Base-by-base conservation (phyloP, 495 filamentous ascomycete genomes). In the Aspergillus diversus region DNA sequence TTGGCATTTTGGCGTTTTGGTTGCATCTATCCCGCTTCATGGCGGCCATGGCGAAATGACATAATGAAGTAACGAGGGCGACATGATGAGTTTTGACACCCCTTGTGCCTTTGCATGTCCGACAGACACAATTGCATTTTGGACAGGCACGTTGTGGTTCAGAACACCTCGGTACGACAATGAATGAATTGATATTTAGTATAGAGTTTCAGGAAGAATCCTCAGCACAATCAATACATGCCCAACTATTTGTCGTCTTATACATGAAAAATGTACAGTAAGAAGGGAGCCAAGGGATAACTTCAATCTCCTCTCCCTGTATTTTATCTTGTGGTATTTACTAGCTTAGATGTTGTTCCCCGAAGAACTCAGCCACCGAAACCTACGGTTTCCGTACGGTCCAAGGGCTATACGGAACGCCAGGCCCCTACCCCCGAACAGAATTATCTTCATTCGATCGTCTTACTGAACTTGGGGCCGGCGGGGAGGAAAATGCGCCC, bases 1-100 rank as follows among this genome's bases (percentile, higher is more conserved):
- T 75, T 76, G 71, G 70, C 70, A 75, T 78, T 70, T 60, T 53
- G 72, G 75, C 71, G 73, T 60, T 69, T 64, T 69, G 65, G 64
- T 66, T 74, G 68, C 70, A 73, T 77, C 55, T 68, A 50, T 65
- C 52, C 52, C 61, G 73, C 68, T 61, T 64, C 60, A 61, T 63
- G 64, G 46, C 62, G 63, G 65, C 59, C 64, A 72, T 66, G 71
- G 70, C 57, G 68, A 74, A 71, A 75, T 70, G 74, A 77, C 68
- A 67, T 77, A 63, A 76, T 69, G 75, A 77, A 73, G 71, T 67
- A 73, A 73, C 63, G 69, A 65, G 65, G 57, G 49, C 54, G 43
- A 65, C 55, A 56, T 65, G 59, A 70, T 54, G 62, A 65, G 47
- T 61, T 61, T 61, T 66, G 56, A 63, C 48, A 35, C 60, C 43